Conservation (phyloP, 1,284 basidiomycete species). For the Cutaneotrichosporon cavernicola region DNA sequence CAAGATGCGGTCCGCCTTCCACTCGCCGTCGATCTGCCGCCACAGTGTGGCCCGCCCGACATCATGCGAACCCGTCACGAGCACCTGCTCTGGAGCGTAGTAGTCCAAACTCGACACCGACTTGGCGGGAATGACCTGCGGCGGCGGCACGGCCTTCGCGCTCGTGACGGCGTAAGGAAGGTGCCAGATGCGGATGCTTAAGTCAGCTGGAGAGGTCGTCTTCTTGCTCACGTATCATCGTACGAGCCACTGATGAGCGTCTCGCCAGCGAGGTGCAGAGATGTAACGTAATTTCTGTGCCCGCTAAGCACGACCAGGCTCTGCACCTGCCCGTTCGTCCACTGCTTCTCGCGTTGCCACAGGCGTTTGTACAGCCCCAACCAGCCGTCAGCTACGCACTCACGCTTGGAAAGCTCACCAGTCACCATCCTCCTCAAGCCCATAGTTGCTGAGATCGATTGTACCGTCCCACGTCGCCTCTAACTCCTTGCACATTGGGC, state of each 20-base stretch:
- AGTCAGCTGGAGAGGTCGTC: not conserved
- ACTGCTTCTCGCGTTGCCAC: slow-evolving; percentile 83
- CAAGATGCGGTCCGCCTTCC: slow-evolving; percentile 76
- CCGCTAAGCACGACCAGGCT: slow-evolving; percentile 72
- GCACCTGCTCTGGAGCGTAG: slow-evolving; percentile 76
- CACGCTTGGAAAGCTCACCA: slow-evolving; percentile 55
- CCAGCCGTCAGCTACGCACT: slow-evolving; percentile 1
- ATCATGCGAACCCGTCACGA: slow-evolving; percentile 89
- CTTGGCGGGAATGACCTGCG: slow-evolving; percentile 59
- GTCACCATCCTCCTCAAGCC: slow-evolving; percentile 62
- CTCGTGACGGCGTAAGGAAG: slow-evolving; percentile 62
- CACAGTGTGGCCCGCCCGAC: slow-evolving; percentile 78
- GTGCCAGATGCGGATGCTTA: slow-evolving; percentile 81
- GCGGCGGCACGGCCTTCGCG: slow-evolving; percentile 19
- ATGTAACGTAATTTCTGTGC: slow-evolving; percentile 85
- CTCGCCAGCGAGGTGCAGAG: slow-evolving; percentile 67
- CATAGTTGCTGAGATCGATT: slow-evolving; percentile 24
- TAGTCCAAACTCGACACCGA: slow-evolving; percentile 88
- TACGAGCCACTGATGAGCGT: slow-evolving; percentile 80
- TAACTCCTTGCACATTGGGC: slow-evolving; percentile 41
- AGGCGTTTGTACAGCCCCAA: slow-evolving; percentile 76
- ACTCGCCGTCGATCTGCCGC: slow-evolving; percentile 65
- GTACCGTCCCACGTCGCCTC: slow-evolving; percentile 34
- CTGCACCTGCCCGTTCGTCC: slow-evolving; percentile 65
- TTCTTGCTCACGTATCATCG: slow-evolving; percentile 61